phyloP scores from a whole-genome alignment of 371 early-diverging fungal genomes.

The Haplosporangium sp. region DNA sequence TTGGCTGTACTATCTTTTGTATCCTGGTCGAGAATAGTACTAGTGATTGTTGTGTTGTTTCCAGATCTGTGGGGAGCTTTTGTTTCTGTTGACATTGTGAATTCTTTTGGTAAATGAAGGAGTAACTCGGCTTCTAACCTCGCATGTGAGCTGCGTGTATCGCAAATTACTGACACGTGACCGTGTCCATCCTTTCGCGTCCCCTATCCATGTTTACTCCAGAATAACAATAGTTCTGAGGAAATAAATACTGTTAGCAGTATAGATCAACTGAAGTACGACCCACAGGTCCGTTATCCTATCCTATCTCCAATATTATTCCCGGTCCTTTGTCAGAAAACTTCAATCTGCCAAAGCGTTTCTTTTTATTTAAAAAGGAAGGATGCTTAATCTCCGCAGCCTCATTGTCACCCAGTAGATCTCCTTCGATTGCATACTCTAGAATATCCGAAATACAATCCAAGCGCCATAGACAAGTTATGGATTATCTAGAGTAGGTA shows the following conservation, averaged over 20 bases:
- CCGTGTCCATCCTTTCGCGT: too few relatives aligned
- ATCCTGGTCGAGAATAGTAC: not conserved
- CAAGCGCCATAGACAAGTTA: not conserved
- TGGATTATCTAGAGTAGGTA: not conserved
- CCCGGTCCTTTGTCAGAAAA: not conserved
- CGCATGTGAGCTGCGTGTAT: not conserved
- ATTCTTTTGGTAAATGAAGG: not conserved
- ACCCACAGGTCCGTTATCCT: not conserved
- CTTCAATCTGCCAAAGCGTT: not conserved
- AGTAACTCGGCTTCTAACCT: not conserved
- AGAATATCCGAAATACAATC: not conserved
- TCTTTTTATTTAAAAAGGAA: not conserved
- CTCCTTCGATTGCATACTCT: not conserved
- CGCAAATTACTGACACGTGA: too few relatives aligned
- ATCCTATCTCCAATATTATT: not conserved
- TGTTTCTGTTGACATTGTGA: constrained; percentile 20
- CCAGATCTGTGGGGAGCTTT: not conserved
- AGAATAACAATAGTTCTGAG: too few relatives aligned
- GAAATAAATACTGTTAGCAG: too few relatives aligned
- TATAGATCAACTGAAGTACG: not conserved
- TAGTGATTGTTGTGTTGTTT: constrained; percentile 18
- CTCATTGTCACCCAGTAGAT: not conserved
- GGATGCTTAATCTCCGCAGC: not conserved
- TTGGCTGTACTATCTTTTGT: not conserved
- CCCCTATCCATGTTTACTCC: too few relatives aligned